Evolutionary conservation across 1,284 basidiomycete genomes (phyloP), one percentile per base, ranked within the genome.

Genomic region (Sporisorium sorghi): DNA sequence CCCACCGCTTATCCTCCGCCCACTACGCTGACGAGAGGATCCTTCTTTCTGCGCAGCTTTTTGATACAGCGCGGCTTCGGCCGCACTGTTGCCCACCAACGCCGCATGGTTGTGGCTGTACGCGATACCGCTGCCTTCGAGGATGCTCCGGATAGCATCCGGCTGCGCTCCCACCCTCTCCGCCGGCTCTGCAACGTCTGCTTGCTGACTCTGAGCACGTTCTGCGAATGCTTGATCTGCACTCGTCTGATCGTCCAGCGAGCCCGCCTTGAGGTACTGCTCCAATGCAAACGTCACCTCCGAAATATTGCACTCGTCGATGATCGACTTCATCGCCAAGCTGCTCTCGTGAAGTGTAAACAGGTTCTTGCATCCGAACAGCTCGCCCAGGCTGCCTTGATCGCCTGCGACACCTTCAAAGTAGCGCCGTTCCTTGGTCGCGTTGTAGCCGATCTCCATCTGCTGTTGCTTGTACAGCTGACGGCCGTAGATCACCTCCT

Each of bases 381-480:
- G 87, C 78, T 93, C 92, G 33, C 92, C 92, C 75, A 90, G 89
- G 76, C 90, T 89, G 2, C 81, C 84, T 57, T 87, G 89, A 78
- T 92, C 90, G 12, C 91, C 91, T 80, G 93, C 91, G 0, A 94
- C 88, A 17, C 92, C 92, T 52, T 91, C 87, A 72, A 93, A 94
- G 78, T 92, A 92, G 65, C 91, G 91, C 40, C 46, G 50, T 37
- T 66, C 71, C 26, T 66, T 60, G 26, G 77, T 64, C 8, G 76
- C 75, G 21, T 61, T 67, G 80, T 94, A 94, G 0, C 90, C 93
- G 51, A 93, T 93, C 15, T 89, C 89, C 91, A 93, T 93, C 80
- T 92, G 91, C 79, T 93, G 93, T 77, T 93, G 92, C 83, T 94
- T 94, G 85, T 93, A 93, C 10, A 94, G 88, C 84, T 94, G 93